phyloP scores from a whole-genome alignment of 2,329 filamentous ascomycete genomes.

The Camillea tinctor region DNA sequence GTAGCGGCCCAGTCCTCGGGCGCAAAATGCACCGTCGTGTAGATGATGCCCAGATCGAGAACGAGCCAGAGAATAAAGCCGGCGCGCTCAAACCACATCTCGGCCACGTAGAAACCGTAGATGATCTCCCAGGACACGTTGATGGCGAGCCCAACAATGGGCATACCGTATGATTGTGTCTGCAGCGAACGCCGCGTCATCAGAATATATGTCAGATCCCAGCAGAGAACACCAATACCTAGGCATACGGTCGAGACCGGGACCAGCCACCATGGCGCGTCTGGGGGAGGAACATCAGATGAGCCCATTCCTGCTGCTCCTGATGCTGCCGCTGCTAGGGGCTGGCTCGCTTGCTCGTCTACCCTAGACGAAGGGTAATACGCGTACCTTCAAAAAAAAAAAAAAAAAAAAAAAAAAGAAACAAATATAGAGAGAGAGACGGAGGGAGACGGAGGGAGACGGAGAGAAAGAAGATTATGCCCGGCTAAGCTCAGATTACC shows the following conservation, averaged over 20 bases:
- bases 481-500: too few species aligned
- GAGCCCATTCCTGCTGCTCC: conserved; percentile 35
- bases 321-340: background rate
- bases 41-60: conserved; percentile 48
- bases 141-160: conserved; percentile 45
- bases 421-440: too few species aligned
- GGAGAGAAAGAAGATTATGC: too few species aligned
- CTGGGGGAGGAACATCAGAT: conserved; percentile 37
- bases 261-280: conserved; percentile 17
- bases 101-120: conserved; percentile 46
- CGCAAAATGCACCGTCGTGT: conserved; percentile 44
- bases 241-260: conserved; percentile 32
- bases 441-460: too few species aligned
- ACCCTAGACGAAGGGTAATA: background rate
- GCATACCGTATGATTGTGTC: conserved; percentile 49
- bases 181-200: conserved; percentile 45
- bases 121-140: conserved; percentile 54
- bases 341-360: background rate
- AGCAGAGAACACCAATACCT: conserved; percentile 37
- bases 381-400: too few species aligned
- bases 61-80: conserved; percentile 49
- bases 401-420: too few species aligned
- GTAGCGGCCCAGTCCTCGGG: conserved; percentile 39
- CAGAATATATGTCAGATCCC: conserved; percentile 46
- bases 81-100: conserved; percentile 40